Evolutionary conservation across 257 asterid species (phyloP).

Genomic region (Solanum appendiculatum): DNA sequence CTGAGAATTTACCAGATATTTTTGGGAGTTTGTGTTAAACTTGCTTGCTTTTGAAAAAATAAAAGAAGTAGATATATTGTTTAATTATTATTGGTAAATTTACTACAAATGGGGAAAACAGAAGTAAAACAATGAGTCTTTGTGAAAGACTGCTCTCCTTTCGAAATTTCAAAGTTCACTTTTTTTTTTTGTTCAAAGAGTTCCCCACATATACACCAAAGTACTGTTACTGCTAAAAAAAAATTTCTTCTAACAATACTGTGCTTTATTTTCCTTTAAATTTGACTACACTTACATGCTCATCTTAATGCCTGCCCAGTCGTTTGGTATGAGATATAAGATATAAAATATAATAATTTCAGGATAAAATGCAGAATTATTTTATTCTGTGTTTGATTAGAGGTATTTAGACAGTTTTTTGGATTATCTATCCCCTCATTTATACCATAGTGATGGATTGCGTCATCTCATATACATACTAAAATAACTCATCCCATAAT

Average conservation of each 20-base stretch:
- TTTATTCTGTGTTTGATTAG: rapidly evolving
- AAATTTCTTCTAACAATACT: background rate
- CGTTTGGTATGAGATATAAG: too few species aligned
- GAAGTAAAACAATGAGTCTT: background rate
- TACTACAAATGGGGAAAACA: background rate
- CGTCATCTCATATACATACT: too few species aligned
- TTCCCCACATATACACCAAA: background rate
- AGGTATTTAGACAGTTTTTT: too few species aligned
- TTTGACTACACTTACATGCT: background rate
- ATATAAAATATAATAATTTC: too few species aligned
- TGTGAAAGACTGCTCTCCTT: background rate
- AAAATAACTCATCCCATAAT: too few species aligned
- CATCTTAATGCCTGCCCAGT: background rate
- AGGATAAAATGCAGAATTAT: too few species aligned
- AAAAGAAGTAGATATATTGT: background rate
- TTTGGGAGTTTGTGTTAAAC: background rate
- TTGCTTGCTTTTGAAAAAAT: background rate
- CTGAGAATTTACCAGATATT: background rate
- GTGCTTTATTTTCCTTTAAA: background rate
- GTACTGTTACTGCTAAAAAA: background rate
- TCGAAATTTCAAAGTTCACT: background rate
- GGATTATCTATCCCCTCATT: too few species aligned
- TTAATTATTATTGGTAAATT: background rate
- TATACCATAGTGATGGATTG: too few species aligned
- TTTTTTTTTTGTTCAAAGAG: background rate